Evolutionary conservation across 768 basidiomycete species (phyloP).

Genomic region (Russula dissimulans): DNA sequence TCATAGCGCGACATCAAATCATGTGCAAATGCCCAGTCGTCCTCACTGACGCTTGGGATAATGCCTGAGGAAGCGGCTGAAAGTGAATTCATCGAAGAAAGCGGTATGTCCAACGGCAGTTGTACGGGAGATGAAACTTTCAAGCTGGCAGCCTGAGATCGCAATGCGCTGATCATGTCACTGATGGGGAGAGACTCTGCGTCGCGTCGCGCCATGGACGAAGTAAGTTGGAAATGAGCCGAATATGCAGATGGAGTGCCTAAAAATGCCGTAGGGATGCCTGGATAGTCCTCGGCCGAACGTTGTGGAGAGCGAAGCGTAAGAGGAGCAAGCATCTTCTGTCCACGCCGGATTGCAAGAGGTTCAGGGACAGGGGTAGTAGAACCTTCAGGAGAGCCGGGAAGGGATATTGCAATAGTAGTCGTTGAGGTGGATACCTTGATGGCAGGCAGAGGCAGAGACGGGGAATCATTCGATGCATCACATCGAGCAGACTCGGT

Average conservation of each 20-base stretch:
- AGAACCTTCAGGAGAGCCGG: slow-evolving; percentile 16
- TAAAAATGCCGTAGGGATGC: slow-evolving; percentile 36
- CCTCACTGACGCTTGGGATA: slow-evolving; percentile 19
- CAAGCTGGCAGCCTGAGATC: slow-evolving; percentile 20
- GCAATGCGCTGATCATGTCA: slow-evolving; percentile 31
- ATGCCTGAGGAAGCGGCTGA: slow-evolving; percentile 7
- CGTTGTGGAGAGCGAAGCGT: slow-evolving; percentile 18
- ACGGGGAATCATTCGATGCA: neutral
- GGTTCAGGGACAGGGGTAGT: slow-evolving; percentile 17
- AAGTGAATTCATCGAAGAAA: slow-evolving; percentile 1
- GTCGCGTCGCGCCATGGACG: neutral
- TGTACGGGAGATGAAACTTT: slow-evolving; percentile 17
- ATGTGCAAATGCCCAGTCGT: slow-evolving; percentile 32
- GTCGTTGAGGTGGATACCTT: slow-evolving; percentile 29
- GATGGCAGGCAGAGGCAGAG: slow-evolving; percentile 25
- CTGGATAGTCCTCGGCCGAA: slow-evolving; percentile 29
- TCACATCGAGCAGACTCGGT: neutral
- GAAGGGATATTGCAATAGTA: slow-evolving; percentile 24
- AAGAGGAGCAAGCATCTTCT: slow-evolving; percentile 27
- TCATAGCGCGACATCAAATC: slow-evolving; percentile 26
- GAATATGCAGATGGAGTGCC: slow-evolving; percentile 29
- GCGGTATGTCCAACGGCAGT: neutral
- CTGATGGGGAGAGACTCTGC: slow-evolving; percentile 26
- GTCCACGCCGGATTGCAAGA: slow-evolving; percentile 34
- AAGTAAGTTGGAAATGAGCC: slow-evolving; percentile 23